A percentile compares a stretch with the other conserved stretches of the same genome.
Conservation (phyloP, 352 stramenopile genomes). For the Hyaloperonospora brassicae region DNA sequence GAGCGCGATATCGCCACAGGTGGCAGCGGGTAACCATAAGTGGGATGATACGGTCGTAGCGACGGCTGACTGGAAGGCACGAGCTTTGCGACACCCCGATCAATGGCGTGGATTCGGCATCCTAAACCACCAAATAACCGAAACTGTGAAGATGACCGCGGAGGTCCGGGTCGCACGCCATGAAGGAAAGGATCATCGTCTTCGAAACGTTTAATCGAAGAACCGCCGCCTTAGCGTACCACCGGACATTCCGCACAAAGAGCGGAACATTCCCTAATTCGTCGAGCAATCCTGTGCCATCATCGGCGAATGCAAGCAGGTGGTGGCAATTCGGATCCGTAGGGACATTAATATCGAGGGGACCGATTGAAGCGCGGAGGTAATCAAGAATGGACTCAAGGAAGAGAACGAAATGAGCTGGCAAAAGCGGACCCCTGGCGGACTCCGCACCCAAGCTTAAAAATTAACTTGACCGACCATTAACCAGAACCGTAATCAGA, state of each 20-base stretch:
- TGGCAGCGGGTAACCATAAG: not conserved
- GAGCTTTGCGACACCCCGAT: conserved; percentile 4
- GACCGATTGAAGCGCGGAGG: not conserved
- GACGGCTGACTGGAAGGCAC: not conserved
- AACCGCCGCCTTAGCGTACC: not conserved
- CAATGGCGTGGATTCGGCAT: not conserved
- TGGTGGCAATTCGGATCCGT: not conserved
- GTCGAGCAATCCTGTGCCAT: conserved; percentile 7
- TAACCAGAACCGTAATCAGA: conserved; percentile 9
- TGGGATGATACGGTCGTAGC: not conserved
- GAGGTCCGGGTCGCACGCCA: not conserved
- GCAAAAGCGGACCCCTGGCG: conserved; percentile 16
- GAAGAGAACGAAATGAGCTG: conserved; percentile 18
- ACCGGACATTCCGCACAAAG: not conserved
- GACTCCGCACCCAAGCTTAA: conserved; percentile 13
- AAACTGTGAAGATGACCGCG: not conserved
- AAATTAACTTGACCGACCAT: conserved; percentile 8
- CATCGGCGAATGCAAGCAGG: conserved; percentile 12
- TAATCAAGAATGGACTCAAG: conserved; percentile 15
- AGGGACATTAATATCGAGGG: not conserved
- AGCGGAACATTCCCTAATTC: not conserved
- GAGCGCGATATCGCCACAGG: conserved; percentile 3
- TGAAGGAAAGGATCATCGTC: not conserved
- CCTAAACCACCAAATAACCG: not conserved
- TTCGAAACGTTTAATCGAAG: conserved; percentile 2